phyloP scores from a whole-genome alignment of 2,329 filamentous ascomycete species.

The Ceratocystis diversiconidia region DNA sequence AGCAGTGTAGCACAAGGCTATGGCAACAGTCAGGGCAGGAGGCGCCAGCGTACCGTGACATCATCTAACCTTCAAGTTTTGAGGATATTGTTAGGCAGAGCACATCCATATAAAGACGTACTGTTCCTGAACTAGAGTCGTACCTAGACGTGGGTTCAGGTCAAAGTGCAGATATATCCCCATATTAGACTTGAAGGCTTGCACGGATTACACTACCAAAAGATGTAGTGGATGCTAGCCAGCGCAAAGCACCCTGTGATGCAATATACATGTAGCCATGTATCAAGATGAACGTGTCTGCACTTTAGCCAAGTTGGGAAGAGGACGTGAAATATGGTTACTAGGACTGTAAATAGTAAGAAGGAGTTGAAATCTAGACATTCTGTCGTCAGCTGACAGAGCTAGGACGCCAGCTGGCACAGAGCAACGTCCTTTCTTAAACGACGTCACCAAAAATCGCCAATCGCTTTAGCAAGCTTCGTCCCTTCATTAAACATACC shows the following conservation, averaged over 20 bases:
- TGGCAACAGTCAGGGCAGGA: no score
- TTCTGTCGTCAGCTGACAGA: background rate
- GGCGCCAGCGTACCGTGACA: no score
- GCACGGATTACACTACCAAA: no score
- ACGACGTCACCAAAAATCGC: slow-evolving; percentile 10
- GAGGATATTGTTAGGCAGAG: no score
- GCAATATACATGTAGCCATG: background rate
- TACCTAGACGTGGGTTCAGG: no score
- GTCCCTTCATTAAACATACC: background rate
- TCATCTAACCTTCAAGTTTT: no score
- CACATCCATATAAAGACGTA: no score
- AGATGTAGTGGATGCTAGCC: no score
- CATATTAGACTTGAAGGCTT: no score
- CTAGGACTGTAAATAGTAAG: background rate
- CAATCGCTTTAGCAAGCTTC: background rate
- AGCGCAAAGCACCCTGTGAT: background rate
- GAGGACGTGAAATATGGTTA: background rate
- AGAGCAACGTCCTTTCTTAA: background rate
- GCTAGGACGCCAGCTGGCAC: background rate
- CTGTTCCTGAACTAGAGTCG: no score
- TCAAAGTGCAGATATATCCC: no score
- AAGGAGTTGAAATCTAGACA: background rate
- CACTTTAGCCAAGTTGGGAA: slow-evolving; percentile 12
- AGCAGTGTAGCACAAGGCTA: no score
- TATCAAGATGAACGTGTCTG: background rate